Conservation (phyloP, 257 asterid species). For the Eucommia ulmoides region DNA sequence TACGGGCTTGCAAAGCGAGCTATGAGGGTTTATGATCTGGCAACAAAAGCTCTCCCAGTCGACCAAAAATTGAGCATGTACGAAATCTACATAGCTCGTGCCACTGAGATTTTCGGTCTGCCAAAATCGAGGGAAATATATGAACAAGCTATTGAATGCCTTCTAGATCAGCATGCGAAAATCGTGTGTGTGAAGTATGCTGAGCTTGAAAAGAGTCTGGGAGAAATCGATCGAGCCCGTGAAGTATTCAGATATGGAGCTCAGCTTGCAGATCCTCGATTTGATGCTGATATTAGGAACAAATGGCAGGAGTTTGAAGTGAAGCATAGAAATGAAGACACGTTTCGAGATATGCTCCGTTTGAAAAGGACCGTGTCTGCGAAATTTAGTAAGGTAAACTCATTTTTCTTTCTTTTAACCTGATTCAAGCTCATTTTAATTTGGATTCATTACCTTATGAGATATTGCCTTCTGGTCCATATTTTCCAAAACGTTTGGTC, state of each 20-base stretch:
- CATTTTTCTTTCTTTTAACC: neutral
- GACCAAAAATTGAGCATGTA: slow-evolving; percentile 84
- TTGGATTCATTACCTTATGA: too few species aligned
- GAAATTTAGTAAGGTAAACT: slow-evolving; percentile 68
- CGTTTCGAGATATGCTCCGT: slow-evolving; percentile 89
- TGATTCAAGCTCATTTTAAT: neutral
- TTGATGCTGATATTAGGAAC: slow-evolving; percentile 77
- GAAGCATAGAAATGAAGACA: slow-evolving; percentile 88
- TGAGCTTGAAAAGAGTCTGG: slow-evolving; percentile 86
- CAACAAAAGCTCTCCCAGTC: slow-evolving; percentile 87
- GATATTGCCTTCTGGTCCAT: too few species aligned
- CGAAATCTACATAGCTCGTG: slow-evolving; percentile 87
- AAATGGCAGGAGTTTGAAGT: slow-evolving; percentile 96
- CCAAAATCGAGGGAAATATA: slow-evolving; percentile 91
- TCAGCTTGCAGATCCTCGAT: slow-evolving; percentile 78
- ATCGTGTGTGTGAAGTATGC: slow-evolving; percentile 78
- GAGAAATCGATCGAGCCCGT: slow-evolving; percentile 85
- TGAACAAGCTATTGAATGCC: slow-evolving; percentile 83
- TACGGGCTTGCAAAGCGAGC: slow-evolving; percentile 90
- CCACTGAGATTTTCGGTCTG: slow-evolving; percentile 86
- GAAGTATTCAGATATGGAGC: slow-evolving; percentile 75
- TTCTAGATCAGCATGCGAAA: slow-evolving; percentile 84
- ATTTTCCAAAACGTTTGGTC: too few species aligned
- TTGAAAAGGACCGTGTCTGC: slow-evolving; percentile 73
- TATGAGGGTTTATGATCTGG: slow-evolving; percentile 77